phyloP scores from a whole-genome alignment of 331 rosid genomes.

The Stylosanthes scabra region DNA sequence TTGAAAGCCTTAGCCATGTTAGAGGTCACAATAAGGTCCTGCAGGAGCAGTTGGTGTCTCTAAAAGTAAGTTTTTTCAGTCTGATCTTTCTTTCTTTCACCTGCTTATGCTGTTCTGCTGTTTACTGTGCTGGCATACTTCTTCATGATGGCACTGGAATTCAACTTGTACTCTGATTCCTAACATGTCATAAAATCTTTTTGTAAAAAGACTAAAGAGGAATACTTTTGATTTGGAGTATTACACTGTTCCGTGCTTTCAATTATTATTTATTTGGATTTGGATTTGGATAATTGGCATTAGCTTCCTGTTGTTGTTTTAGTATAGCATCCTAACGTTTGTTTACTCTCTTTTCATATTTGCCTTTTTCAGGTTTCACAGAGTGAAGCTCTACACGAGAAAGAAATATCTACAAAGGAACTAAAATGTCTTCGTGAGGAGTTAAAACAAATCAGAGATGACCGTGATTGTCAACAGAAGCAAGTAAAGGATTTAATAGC shows the following conservation, averaged over 20 bases:
- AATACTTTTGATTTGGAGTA: constrained; percentile 13
- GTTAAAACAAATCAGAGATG: constrained; percentile 78
- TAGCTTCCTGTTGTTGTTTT: constrained; percentile 2
- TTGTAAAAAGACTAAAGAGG: neutral
- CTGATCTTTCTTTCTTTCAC: constrained; percentile 1
- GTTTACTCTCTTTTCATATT: constrained; percentile 2
- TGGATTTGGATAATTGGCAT: neutral
- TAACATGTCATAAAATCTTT: constrained; percentile 18
- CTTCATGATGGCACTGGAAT: constrained; percentile 29
- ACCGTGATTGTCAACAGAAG: constrained; percentile 69
- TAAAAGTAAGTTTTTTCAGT: constrained; percentile 60
- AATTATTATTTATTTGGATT: neutral
- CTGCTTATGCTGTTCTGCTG: constrained; percentile 12
- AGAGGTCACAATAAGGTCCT: constrained; percentile 82
- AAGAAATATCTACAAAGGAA: constrained; percentile 57
- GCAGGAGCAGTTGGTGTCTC: constrained; percentile 73
- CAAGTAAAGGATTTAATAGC: constrained; percentile 60
- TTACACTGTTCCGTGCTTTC: too few species aligned
- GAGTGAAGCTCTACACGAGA: constrained; percentile 68
- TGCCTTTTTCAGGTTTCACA: constrained; percentile 61
- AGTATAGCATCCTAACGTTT: neutral
- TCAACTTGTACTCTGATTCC: constrained; percentile 2
- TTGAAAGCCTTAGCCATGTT: constrained; percentile 73
- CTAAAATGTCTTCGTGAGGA: constrained; percentile 76
- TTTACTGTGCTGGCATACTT: constrained; percentile 26